phyloP scores from a whole-genome alignment of 1,284 basidiomycete genomes.

The Trametes pubescens region DNA sequence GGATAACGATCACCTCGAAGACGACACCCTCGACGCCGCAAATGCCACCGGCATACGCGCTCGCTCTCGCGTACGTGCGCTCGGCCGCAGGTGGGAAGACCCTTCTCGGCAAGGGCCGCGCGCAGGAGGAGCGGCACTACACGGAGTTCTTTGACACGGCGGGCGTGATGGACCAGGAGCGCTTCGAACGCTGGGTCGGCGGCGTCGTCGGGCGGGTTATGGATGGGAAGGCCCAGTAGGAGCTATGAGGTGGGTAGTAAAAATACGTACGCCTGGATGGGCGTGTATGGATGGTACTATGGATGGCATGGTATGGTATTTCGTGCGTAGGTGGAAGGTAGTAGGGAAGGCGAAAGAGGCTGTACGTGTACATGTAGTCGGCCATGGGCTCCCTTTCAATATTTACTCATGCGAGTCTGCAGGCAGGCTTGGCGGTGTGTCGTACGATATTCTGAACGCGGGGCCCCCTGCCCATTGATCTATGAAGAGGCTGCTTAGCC shows the following conservation, averaged over 20 bases:
- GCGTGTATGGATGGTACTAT: background rate
- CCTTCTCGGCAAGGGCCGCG: constrained; percentile 69
- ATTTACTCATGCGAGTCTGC: background rate
- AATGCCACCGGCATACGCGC: constrained; percentile 65
- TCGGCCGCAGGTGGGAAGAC: constrained; percentile 82
- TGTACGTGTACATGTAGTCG: constrained; percentile 23
- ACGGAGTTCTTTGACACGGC: constrained; percentile 75
- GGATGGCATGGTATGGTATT: constrained; percentile 13
- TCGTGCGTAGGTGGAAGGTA: constrained; percentile 10
- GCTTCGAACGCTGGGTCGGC: constrained; percentile 78
- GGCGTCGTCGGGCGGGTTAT: constrained; percentile 59
- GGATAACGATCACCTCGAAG: constrained; percentile 75
- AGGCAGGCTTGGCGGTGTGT: too few relatives aligned
- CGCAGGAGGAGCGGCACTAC: constrained; percentile 60
- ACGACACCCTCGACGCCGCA: constrained; percentile 58
- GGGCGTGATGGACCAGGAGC: constrained; percentile 73
- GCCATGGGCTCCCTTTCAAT: constrained; percentile 3
- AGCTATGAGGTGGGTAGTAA: background rate
- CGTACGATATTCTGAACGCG: too few relatives aligned
- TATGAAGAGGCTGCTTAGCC: too few relatives aligned
- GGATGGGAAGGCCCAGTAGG: constrained; percentile 38
- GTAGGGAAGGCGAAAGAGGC: background rate
- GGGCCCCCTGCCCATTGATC: too few relatives aligned
- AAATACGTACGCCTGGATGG: constrained; percentile 5
- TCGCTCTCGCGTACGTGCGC: constrained; percentile 73